Conservation (phyloP, 805 yeast genomes). For the Scheffersomyces lignosus region DNA sequence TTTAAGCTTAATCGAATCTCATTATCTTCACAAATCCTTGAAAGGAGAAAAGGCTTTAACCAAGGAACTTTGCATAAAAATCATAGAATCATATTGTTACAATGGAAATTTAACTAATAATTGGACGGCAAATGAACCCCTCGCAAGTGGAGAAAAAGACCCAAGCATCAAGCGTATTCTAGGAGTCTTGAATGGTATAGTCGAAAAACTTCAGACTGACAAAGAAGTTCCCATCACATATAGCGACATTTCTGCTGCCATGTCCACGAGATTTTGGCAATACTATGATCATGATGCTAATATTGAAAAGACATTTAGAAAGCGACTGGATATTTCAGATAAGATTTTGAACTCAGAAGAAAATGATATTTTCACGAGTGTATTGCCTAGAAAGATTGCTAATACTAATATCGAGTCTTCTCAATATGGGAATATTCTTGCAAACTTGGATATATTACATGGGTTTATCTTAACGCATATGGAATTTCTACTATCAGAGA, state of each 20-base stretch:
- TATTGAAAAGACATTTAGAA: constrained; percentile 14
- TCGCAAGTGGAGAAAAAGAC: constrained; percentile 15
- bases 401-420: constrained; percentile 26
- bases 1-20: constrained; percentile 34
- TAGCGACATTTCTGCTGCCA: constrained; percentile 28
- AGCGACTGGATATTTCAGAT: constrained; percentile 9
- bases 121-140: constrained; percentile 8
- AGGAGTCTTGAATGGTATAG: constrained; percentile 31
- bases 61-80: constrained; percentile 30
- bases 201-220: constrained; percentile 12
- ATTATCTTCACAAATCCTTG: constrained; percentile 30
- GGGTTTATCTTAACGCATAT: constrained; percentile 24
- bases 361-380: constrained; percentile 9
- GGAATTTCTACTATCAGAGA: constrained; percentile 13
- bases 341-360: constrained; percentile 11
- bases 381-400: constrained; percentile 19
- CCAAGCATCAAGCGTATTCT: constrained; percentile 27
- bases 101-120: constrained; percentile 7
- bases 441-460: constrained; percentile 25
- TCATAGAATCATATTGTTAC: constrained; percentile 38
- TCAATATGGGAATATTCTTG: constrained; percentile 31
- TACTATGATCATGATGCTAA: constrained; percentile 25
- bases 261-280: constrained; percentile 29
- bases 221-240: constrained; percentile 13
- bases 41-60: constrained; percentile 34